These are phyloP conservation scores for Lepidium aucheri DNA, from an alignment of 345 rosid species.

Conservation along the genomic window DNA sequence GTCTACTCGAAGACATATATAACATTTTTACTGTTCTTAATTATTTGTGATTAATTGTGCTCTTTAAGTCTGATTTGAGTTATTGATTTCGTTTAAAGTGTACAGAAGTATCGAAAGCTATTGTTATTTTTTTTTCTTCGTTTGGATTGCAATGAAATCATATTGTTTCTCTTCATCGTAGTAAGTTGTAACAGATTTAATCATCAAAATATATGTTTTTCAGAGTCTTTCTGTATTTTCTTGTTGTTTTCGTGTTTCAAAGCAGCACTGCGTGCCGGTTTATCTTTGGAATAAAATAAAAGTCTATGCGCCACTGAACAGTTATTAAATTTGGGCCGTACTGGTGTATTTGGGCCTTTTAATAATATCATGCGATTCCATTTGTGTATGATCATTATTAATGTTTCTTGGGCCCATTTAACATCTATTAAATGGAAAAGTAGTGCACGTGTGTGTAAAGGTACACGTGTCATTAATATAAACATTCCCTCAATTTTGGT, in stretches of 20 bases:
- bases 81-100: constrained; percentile 13
- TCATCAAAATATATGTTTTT: neutral
- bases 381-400: neutral
- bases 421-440: neutral
- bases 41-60: constrained; percentile 21
- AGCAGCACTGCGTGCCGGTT: constrained; percentile 7
- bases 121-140: neutral
- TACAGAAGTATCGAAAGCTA: neutral
- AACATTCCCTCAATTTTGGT: neutral
- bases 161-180: neutral
- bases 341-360: neutral
- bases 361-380: neutral
- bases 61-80: constrained; percentile 6
- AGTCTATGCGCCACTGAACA: neutral
- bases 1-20: neutral
- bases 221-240: neutral
- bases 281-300: neutral
- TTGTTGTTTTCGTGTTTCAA: neutral
- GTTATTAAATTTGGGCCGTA: neutral
- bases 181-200: too few relatives aligned
- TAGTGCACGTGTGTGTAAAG: neutral
- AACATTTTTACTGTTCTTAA: constrained; percentile 3
- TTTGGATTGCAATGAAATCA: constrained; percentile 1
- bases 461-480: constrained; percentile 1
- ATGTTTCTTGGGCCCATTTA: neutral